Conservation (phyloP, 2,329 filamentous ascomycete genomes). For the Fusarium tupiense region DNA sequence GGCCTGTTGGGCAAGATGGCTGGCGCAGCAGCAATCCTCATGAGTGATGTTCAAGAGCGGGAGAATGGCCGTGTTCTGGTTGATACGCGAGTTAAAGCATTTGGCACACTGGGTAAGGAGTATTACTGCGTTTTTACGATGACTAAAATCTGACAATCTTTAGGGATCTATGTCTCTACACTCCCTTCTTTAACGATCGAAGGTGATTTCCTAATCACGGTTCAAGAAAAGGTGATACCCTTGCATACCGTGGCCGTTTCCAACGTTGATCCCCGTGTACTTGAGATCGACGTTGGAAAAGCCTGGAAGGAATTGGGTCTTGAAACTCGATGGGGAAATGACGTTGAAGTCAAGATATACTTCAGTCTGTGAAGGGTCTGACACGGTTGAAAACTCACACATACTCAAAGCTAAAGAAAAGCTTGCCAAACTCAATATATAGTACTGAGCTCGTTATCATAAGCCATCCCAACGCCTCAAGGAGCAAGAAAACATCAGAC, state of each 20-base stretch:
- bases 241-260: constrained; percentile 70
- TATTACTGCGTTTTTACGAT: not conserved
- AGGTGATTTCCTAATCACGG: constrained; percentile 76
- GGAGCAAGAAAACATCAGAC: no score
- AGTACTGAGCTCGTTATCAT: not conserved
- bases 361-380: constrained; percentile 50
- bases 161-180: constrained; percentile 79
- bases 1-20: constrained; percentile 91
- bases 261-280: constrained; percentile 62
- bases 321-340: constrained; percentile 80
- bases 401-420: not conserved
- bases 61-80: constrained; percentile 70
- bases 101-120: constrained; percentile 75
- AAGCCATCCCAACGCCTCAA: not conserved
- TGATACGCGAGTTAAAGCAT: constrained; percentile 78
- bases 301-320: constrained; percentile 83
- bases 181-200: constrained; percentile 69
- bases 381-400: not conserved
- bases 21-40: constrained; percentile 79
- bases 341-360: constrained; percentile 75
- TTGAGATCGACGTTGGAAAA: constrained; percentile 79
- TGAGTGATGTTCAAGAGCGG: constrained; percentile 64
- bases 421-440: not conserved
- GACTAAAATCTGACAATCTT: not conserved
- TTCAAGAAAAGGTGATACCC: constrained; percentile 77